Evolutionary conservation across 306 rosid species (phyloP).

Genomic region (Oxytropis ochrocephala): DNA sequence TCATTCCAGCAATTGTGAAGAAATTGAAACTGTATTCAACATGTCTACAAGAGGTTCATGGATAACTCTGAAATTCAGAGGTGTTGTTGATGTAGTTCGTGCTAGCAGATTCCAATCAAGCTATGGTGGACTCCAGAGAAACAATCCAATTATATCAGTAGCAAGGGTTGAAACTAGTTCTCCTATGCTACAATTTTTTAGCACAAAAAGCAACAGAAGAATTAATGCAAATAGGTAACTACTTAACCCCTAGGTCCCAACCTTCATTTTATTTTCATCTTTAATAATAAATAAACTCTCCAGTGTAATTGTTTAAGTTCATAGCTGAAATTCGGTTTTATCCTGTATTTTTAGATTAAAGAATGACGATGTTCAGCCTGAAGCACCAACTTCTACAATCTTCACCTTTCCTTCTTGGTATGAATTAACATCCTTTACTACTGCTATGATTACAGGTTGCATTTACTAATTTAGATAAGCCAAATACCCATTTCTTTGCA

Average conservation of each 20-base stretch:
- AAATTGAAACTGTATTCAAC: background rate
- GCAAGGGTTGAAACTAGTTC: background rate
- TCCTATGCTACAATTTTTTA: constrained; percentile 23
- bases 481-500: background rate
- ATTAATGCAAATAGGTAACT: constrained; percentile 29
- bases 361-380: constrained; percentile 11
- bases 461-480: background rate
- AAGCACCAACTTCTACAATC: constrained; percentile 16
- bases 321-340: background rate
- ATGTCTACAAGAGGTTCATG: constrained; percentile 34
- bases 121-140: constrained; percentile 1
- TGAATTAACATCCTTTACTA: constrained; percentile 9
- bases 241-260: background rate
- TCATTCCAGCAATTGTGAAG: background rate
- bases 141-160: constrained; percentile 3
- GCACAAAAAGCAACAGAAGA: constrained; percentile 24
- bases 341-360: constrained; percentile 10
- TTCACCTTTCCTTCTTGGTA: constrained; percentile 23
- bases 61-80: constrained; percentile 27
- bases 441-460: background rate
- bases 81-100: constrained; percentile 24
- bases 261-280: background rate
- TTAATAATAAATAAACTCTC: background rate
- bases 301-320: background rate
- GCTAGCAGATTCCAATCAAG: constrained; percentile 6